Evolutionary conservation across 176 grass and related monocot species (phyloP).

Genomic region (Themeda triandra): DNA sequence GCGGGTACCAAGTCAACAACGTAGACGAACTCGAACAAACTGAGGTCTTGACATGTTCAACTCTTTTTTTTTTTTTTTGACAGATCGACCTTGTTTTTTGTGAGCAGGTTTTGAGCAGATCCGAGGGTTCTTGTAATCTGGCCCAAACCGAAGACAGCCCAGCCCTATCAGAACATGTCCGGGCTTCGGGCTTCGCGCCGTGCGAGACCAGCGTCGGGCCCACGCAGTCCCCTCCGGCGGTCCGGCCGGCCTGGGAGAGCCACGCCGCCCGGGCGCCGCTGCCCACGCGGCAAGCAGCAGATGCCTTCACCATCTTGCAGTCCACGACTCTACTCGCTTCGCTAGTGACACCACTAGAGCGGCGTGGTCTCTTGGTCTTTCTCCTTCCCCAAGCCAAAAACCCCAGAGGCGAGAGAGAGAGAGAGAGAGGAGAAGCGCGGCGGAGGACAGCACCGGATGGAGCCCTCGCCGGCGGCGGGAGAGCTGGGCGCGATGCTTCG

Average conservation of each 20-base stretch:
- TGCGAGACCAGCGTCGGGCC: neutral
- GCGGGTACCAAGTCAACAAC: too few relatives aligned
- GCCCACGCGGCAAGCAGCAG: constrained; percentile 15
- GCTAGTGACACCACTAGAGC: neutral
- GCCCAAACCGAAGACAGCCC: too few relatives aligned
- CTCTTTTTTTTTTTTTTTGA: too few relatives aligned
- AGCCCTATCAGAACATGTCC: too few relatives aligned
- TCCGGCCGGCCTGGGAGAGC: neutral
- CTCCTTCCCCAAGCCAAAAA: constrained; percentile 2
- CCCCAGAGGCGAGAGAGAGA: neutral
- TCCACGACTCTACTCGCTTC: too few relatives aligned
- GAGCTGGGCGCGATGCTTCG: constrained; percentile 48
- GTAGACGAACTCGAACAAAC: too few relatives aligned
- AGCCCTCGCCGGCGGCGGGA: constrained; percentile 19
- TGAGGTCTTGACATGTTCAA: too few relatives aligned
- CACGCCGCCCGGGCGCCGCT: neutral
- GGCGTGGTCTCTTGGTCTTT: neutral
- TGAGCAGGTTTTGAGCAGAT: too few relatives aligned
- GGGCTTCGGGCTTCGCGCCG: too few relatives aligned
- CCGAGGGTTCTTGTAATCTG: too few relatives aligned
- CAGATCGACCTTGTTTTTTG: too few relatives aligned
- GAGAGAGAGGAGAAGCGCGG: neutral
- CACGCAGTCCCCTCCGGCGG: neutral
- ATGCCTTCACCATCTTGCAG: too few relatives aligned
- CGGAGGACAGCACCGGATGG: constrained; percentile 20